phyloP scores from a whole-genome alignment of 1,284 basidiomycete species.

The Entoloma clypeatum region DNA sequence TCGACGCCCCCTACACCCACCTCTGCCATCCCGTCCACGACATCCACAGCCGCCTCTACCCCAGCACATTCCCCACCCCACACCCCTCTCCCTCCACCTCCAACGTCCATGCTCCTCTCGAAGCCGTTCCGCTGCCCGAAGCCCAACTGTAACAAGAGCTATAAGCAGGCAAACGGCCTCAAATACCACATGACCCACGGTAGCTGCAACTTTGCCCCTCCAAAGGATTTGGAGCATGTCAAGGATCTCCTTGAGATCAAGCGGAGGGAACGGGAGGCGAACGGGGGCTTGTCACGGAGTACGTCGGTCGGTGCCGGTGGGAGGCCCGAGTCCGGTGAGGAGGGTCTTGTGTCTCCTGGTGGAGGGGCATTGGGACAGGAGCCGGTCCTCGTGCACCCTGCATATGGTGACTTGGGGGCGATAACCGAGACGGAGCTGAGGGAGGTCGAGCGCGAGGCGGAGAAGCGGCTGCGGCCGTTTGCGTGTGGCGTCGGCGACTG shows the following conservation, averaged over 20 bases:
- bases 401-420: slow-evolving; percentile 29
- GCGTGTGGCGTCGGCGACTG: slow-evolving; percentile 91
- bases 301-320: slow-evolving; percentile 16
- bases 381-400: slow-evolving; percentile 13
- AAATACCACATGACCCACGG: slow-evolving; percentile 98
- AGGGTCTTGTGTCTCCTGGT: background rate
- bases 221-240: slow-evolving; percentile 72
- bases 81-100: slow-evolving; percentile 39
- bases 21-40: slow-evolving; percentile 14
- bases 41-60: slow-evolving; percentile 32
- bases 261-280: slow-evolving; percentile 40
- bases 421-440: slow-evolving; percentile 67
- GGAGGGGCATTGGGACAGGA: background rate
- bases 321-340: slow-evolving; percentile 21
- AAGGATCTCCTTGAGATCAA: slow-evolving; percentile 64
- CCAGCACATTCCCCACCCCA: slow-evolving; percentile 42
- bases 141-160: slow-evolving; percentile 96
- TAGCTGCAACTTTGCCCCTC: slow-evolving; percentile 88
- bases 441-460: slow-evolving; percentile 79
- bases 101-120: slow-evolving; percentile 52
- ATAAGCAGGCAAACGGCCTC: slow-evolving; percentile 89
- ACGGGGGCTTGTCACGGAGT: slow-evolving; percentile 12
- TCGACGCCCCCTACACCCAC: slow-evolving; percentile 15
- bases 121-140: slow-evolving; percentile 98
- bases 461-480: slow-evolving; percentile 77